These are phyloP conservation scores for Raphidocelis subcapitata DNA, from an alignment of 139 green algal genomes.

Conservation along the genomic window DNA sequence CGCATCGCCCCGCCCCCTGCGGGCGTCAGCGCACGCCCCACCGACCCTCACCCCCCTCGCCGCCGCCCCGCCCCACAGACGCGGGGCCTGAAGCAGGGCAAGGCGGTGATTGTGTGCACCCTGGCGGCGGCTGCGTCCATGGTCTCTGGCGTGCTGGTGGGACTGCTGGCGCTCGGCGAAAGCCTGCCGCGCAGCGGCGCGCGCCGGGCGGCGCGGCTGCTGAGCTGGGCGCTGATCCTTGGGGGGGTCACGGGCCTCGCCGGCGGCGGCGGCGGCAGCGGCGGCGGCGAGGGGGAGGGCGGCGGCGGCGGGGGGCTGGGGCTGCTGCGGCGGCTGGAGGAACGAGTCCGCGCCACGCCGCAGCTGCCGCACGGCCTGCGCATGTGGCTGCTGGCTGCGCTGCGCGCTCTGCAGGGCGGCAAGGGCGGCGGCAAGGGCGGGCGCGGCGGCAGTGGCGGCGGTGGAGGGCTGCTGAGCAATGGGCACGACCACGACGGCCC, in stretches of 20 bases:
- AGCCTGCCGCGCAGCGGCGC: constrained; percentile 38
- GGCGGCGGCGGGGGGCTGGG: too few relatives aligned
- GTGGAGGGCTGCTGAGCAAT: too few relatives aligned
- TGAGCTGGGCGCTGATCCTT: constrained; percentile 57
- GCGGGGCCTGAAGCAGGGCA: constrained; percentile 79
- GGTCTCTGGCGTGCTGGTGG: constrained; percentile 64
- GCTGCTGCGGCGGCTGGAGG: too few relatives aligned
- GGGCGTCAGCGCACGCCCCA: too few relatives aligned
- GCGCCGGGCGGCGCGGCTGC: constrained; percentile 36
- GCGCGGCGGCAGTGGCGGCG: too few relatives aligned
- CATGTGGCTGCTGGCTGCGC: too few relatives aligned
- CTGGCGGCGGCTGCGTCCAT: constrained; percentile 78
- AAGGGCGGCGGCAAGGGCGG: too few relatives aligned
- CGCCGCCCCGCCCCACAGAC: constrained; percentile 41
- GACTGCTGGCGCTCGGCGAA: constrained; percentile 75
- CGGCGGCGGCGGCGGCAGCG: constrained; percentile 14
- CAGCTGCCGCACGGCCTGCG: too few relatives aligned
- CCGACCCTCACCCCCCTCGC: not conserved
- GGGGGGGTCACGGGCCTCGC: constrained; percentile 58
- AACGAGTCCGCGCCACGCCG: too few relatives aligned
- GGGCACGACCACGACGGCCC: too few relatives aligned
- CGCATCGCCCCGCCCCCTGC: not conserved
- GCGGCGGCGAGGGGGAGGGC: not conserved
- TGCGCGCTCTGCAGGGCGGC: too few relatives aligned
- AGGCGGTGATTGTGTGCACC: constrained; percentile 81